phyloP scores from a whole-genome alignment of 805 yeast species.

The Wickerhamomyces sydowiorum region DNA sequence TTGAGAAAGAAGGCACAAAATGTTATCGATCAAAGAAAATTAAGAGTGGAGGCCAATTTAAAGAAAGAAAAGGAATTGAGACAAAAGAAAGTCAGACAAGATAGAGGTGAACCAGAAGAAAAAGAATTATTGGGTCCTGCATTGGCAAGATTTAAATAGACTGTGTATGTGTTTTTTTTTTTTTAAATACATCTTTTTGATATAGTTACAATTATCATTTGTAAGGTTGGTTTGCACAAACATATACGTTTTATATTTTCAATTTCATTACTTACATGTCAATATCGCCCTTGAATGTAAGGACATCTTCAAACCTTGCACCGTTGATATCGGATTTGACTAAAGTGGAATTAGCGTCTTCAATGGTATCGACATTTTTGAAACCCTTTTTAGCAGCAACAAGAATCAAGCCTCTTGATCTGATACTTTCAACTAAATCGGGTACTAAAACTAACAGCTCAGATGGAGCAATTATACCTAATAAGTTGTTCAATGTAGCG shows the following conservation, averaged over 20 bases:
- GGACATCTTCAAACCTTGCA: conserved; percentile 51
- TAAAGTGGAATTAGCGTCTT: conserved; percentile 3
- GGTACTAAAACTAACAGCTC: conserved; percentile 71
- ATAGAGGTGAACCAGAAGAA: conserved; percentile 47
- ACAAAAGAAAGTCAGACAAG: conserved; percentile 39
- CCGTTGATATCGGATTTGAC: conserved; percentile 47
- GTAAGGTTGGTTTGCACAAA: no score
- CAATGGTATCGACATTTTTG: conserved; percentile 11
- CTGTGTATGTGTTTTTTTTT: not conserved
- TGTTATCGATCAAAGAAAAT: conserved; percentile 78
- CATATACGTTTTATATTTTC: no score
- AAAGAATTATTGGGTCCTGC: conserved; percentile 35
- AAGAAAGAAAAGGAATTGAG: conserved; percentile 69
- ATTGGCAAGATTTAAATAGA: conserved; percentile 30
- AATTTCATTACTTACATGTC: conserved; percentile 30
- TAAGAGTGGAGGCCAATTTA: conserved; percentile 70
- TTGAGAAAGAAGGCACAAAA: conserved; percentile 80
- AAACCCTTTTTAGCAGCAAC: conserved; percentile 55
- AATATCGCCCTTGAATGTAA: conserved; percentile 61
- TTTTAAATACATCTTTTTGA: not conserved
- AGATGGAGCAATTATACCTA: conserved; percentile 77
- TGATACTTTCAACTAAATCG: conserved; percentile 63
- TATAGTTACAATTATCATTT: no score
- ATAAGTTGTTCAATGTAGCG: conserved; percentile 74
- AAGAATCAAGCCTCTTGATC: conserved; percentile 75